Evolutionary conservation across 768 basidiomycete genomes (phyloP), one percentile per base, ranked within the genome.

Genomic region (Hysterangium stoloniferum): DNA sequence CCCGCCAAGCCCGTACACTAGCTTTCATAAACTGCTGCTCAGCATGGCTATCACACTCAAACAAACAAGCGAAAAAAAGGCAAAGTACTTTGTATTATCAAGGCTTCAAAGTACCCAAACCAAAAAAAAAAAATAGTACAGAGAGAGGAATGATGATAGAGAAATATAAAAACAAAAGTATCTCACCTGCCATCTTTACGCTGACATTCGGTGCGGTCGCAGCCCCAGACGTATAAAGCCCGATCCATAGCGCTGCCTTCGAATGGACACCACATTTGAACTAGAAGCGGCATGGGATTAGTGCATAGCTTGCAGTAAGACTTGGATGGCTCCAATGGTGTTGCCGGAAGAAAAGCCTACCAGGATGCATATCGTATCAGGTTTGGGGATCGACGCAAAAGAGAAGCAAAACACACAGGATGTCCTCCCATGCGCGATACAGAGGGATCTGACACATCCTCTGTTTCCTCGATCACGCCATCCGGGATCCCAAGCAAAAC

Each of bases 221-320:
- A 95, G 9, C 80, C 89, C 84, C 88, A 94, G 19, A 91, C 73
- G 58, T 92, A 93, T 41, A 93, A 67, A 3, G 82, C 85, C 46
- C 92, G 77, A 60, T 95, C 91, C 75, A 84, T 81, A 4, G 84
- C 77, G 58, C 87, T 93, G 32, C 82, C 72, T 60, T 92, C 85
- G 57, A 93, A 79, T 0, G 92, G 92, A 64, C 87, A 92, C 86
- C 88, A 93, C 59, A 95, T 74, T 61, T 94, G 90, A 9, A 87
- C 73, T 32, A 93, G 74, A 19, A 95, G 74, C 56, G 88, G 82
- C 87, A 85, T 91, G 0, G 84, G 78, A 17, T 71, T 65, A 8
- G 73, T 70, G 68, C 91, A 95, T 45, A 74, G 67, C 62, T 76
- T 79, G 76, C 91, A 94, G 45, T 72, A 68, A 5, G 82, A 83